Base-by-base conservation (phyloP, 208 protist genomes). In the Acanthamoeba comandoni region DNA sequence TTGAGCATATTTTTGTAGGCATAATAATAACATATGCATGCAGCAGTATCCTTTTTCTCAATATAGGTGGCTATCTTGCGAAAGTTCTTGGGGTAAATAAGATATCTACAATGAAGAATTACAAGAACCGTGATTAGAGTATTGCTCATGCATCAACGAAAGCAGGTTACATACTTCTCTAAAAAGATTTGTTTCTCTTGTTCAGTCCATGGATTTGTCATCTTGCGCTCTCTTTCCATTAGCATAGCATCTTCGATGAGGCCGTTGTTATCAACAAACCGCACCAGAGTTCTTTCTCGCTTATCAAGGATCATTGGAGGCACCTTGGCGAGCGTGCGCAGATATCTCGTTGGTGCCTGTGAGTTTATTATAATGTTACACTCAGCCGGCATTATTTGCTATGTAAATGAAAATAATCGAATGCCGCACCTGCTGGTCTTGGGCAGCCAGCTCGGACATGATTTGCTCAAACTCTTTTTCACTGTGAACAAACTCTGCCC, bases 1-100 rank as follows among this genome's bases (percentile, higher is more conserved):
- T 88, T 88, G 60, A 88, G 80, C 80, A 88, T 88, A 51, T 88
- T 88, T 62, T 88, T 88, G 60, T 88, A 71, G n/a, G 80, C 49
- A 62, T 88, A 88, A 48, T 88, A 88, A 62, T 62, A 88, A 24
- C 35, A 73, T 22, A 88, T 51, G 60, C 80, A 88, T 1, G 55
- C 80, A 31, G 24, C 58, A n/a, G 60, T 71, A 62, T 88, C 80
- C 80, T 88, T 88, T 43, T 88, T 67, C 58, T 67, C 58, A 24
- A 88, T 48, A 49, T 62, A 88, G 19, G 80, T 48, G 8, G 80
- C 80, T 11, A 88, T 88, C 80, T 88, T 88, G n/a, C 80, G 53
- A 51, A 88, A 88, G 60, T 88, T 88, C 80, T 88, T 88, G 19
- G 80, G 80, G n/a, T 88, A 88, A 48, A 88, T 39, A 19, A 88